These are phyloP conservation scores for Saposhnikovia divaricata DNA, from an alignment of 129 eudicot genomes.

Conservation along the genomic window DNA sequence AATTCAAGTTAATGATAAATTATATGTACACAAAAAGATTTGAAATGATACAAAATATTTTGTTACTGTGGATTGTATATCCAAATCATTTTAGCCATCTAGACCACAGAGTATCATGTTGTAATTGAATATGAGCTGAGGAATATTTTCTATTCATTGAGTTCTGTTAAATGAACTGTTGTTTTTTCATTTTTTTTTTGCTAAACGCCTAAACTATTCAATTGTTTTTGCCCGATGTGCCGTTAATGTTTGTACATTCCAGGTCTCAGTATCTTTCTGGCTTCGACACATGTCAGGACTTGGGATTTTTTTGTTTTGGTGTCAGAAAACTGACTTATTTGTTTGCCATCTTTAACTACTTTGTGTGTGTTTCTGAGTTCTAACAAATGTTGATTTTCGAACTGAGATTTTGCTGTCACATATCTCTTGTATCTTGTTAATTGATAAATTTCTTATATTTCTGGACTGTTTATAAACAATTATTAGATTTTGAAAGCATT, in stretches of 20 bases:
- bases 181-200: background rate
- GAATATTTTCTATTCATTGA: background rate
- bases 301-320: background rate
- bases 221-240: background rate
- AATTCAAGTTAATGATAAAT: background rate
- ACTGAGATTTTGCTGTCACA: background rate
- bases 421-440: background rate
- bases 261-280: background rate
- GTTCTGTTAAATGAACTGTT: background rate
- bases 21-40: background rate
- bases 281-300: background rate
- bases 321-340: background rate
- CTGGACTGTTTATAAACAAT: background rate
- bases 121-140: background rate
- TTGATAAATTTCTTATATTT: background rate
- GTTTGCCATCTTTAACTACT: background rate
- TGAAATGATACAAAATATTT: background rate
- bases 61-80: background rate
- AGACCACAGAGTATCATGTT: background rate
- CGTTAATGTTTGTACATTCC: background rate
- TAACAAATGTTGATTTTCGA: background rate
- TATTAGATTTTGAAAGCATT: background rate
- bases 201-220: background rate
- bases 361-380: background rate
- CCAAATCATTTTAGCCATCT: too few relatives aligned